Evolutionary conservation across 129 eudicot species (phyloP), one percentile per base, ranked within the genome.

Genomic region (Helichrysum umbraculigerum): DNA sequence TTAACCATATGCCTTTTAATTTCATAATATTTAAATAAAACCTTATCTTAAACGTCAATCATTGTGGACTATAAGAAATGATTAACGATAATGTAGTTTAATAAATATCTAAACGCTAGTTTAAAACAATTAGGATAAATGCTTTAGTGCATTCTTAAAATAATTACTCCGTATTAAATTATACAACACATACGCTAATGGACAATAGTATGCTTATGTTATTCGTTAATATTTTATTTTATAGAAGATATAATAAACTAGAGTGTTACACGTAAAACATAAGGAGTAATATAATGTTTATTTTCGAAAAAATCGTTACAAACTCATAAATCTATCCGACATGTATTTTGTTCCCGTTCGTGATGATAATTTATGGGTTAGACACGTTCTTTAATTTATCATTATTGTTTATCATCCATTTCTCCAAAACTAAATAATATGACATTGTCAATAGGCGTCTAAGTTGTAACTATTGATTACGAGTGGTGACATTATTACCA

Each of bases 1-100:
- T 72, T 72, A 52, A 34, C 28, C 11, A 21, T 35, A 65, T 64
- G n/a, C 17, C 35, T 30, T 72, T 54, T 41, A 54, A 20, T 34
- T 9, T 59, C 17, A 6, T 70, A 42, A 28, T 29, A n/a, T 59
- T 1, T 58, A 69, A n/a, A 70, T 9, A 69, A 29, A 58, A 69
- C 61, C 63, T 66, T 52, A 73, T 79, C 74, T 64, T 65, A 66
- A 39, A 67, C 44, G 60, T 72, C 78, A 79, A 79, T 57, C 33
- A 66, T 56, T 73, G 74, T 37, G 67, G 74, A 21, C 59, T 37
- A n/a, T 73, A 15, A 52, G 9, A 70, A 59, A 44, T 35, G 29
- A 33, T 56, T 17, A 52, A 50, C 7, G 54, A 47, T 47, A 50
- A 69, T 6, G 17, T 34, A 32, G 22, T 12, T 9, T 69, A 21